Evolutionary conservation across 495 filamentous ascomycete species (phyloP), one percentile per base, ranked within the genome.

Genomic region (Podospora comata): DNA sequence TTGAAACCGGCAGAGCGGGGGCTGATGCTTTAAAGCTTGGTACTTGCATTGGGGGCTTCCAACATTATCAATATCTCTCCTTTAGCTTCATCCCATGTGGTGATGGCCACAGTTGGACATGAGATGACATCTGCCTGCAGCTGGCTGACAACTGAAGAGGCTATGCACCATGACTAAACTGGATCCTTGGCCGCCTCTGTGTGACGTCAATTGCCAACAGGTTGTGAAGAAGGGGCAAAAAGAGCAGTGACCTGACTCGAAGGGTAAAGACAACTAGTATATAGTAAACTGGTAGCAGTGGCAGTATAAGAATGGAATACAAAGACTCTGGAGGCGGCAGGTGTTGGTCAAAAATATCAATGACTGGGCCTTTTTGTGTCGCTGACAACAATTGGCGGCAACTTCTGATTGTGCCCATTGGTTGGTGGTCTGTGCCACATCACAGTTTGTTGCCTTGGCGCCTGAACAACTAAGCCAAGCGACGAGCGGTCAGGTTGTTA

Each of bases 381-480:
- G 39, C 39, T 48, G 39, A 48, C 39, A 48, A 48, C 39, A 48
- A 48, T 48, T 16, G 39, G 18, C 39, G 13, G 2, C 13, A 48
- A 48, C 39, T 48, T 48, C 39, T 48, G 39, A 48, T 48, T 48
- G 39, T 48, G 39, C 39, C 39, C 39, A 48, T 48, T 48, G 39
- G 39, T 48, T 48, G 39, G 39, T 48, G 39, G 39, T 16, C 39
- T 48, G 39, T 48, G 39, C 39, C 39, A 48, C 39, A 48, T 48
- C 39, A 48, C 9, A 4, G 30, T 32, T 48, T 48, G 39, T 30
- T 75, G 76, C 73, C 74, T 75, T 74, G 67, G 15, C 70, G 75
- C 75, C 76, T 78, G 73, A 77, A 23, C 23, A 23, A 23, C 23
- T 23, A 23, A 23, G 23, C 23, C 55, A 58, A 63, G 30, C 28